Evolutionary conservation across 768 basidiomycete species (phyloP), one percentile per base, ranked within the genome.

Genomic region (Mrakia blollopis): DNA sequence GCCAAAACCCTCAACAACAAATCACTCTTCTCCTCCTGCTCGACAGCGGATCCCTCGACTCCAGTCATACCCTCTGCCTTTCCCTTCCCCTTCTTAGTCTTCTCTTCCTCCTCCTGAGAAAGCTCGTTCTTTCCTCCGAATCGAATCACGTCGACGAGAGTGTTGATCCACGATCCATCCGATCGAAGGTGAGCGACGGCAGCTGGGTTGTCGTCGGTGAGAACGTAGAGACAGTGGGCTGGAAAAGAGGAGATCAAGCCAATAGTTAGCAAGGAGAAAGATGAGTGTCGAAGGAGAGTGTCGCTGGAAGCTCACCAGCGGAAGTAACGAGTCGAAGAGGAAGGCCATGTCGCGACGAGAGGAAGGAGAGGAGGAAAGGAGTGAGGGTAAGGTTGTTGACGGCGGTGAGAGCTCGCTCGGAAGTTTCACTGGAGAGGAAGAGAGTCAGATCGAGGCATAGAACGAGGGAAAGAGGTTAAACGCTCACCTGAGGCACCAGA

Each of bases 141-240:
- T 41, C 73, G 67, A 30, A 74, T 70, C 16, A 78, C 73, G 30
- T 88, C 87, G 71, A 92, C 83, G 7, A 94, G 86, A 7, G 72
- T 75, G 60, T 74, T 74, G 73, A 78, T 72, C 77, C 77, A 78
- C 11, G 65, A 52, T 7, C 44, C 37, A 18, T 78, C 77, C 21
- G 75, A 69, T 30, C 89, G 86, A 28, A 95, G 82, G 74, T 89
- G 89, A n/a, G 87, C 82, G 72, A 90, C 89, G 41, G 90, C 89
- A 25, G 90, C 87, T n/a, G 84, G 85, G 79, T 97, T 98, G 81
- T 97, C 95, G 82, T 95, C 93, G 2, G 93, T 92, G 37, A 98
- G 85, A 78, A 96, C 92, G 83, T 96, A 97, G 25, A 97, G 85
- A 81, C 93, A 93, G 81, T 98, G 95, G 0, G 93, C 94, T 94